A percentile compares a stretch with the other conserved stretches of the same genome.
Evolutionary conservation across 257 asterid genomes (phyloP).

Genomic region (Solanum tacnaense): DNA sequence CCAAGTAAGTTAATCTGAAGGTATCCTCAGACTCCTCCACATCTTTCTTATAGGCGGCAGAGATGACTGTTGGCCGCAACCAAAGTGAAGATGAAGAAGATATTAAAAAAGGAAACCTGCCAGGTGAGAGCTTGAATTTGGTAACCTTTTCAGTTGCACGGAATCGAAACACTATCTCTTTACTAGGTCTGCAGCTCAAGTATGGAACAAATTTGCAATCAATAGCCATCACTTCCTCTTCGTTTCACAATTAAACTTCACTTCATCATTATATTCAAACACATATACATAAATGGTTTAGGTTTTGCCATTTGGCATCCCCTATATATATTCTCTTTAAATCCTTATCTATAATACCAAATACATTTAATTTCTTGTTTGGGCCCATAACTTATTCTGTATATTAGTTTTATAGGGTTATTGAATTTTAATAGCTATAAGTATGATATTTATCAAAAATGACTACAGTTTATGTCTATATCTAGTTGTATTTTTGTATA

Average conservation of each 20-base stretch:
- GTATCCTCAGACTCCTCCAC: conserved; percentile 34
- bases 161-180: conserved; percentile 20
- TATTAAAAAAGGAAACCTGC: conserved; percentile 23
- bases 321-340: not conserved
- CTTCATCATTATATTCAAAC: not conserved
- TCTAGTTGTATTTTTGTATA: too few relatives aligned
- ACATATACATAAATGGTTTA: not conserved
- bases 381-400: too few relatives aligned
- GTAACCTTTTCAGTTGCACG: conserved; percentile 2
- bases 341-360: not conserved
- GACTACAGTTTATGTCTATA: too few relatives aligned
- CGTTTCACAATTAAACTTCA: not conserved
- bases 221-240: conserved; percentile 34
- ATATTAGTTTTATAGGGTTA: too few relatives aligned
- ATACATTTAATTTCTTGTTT: too few relatives aligned
- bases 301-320: conserved; percentile 23
- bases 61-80: conserved; percentile 18
- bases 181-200: conserved; percentile 21
- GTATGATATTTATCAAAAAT: too few relatives aligned
- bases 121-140: conserved; percentile 29
- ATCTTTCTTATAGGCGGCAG: conserved; percentile 48
- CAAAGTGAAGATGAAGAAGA: not conserved
- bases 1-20: conserved; percentile 82
- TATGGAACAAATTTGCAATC: conserved; percentile 30
- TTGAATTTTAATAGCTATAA: too few relatives aligned